Percentiles rank a stretch among this genome's conserved stretches.
Conservation (phyloP, 23 red algal species). For the Gracilaria gracilis region DNA sequence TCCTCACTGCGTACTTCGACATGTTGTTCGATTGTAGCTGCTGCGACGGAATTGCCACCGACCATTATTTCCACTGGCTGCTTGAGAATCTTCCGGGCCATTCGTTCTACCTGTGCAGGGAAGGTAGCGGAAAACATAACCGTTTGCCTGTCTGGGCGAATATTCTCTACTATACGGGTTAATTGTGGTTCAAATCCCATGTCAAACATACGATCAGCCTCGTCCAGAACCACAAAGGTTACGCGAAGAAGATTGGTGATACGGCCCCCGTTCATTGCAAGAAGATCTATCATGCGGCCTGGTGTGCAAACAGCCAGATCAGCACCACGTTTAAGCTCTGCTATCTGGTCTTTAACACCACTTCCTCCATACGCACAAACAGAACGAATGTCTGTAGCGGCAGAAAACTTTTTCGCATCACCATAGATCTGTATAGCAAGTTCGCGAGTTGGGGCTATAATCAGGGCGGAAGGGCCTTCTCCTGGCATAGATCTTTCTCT, state of each 20-base stretch:
- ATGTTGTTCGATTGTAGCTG: conserved; percentile 87
- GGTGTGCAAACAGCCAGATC: conserved; percentile 91
- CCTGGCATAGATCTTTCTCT: conserved; percentile 56
- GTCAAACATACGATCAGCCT: conserved; percentile 99
- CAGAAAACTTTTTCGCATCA: conserved; percentile 76
- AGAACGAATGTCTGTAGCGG: conserved; percentile 47
- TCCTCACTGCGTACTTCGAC: conserved; percentile 89
- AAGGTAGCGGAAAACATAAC: conserved; percentile 99
- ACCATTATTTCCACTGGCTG: conserved; percentile 85
- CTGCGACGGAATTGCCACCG: conserved; percentile 84
- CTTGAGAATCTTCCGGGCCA: conserved; percentile 77
- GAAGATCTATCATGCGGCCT: conserved; percentile 95
- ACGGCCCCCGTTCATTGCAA: conserved; percentile 91
- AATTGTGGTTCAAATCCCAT: conserved; percentile 99
- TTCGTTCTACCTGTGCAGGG: conserved; percentile 75
- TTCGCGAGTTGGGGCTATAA: conserved; percentile 97
- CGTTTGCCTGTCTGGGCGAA: conserved; percentile 91
- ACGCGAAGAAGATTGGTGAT: conserved; percentile 86
- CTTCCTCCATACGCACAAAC: conserved; percentile 94
- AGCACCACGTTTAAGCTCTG: conserved; percentile 85
- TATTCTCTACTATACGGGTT: conserved; percentile 84
- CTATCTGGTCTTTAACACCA: conserved; percentile 90
- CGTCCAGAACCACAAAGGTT: conserved; percentile 92
- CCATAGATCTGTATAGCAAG: conserved; percentile 95
- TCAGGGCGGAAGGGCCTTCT: conserved; percentile 88